Conservation (phyloP, 2,329 filamentous ascomycete genomes). For the Colletotrichum aenigma region DNA sequence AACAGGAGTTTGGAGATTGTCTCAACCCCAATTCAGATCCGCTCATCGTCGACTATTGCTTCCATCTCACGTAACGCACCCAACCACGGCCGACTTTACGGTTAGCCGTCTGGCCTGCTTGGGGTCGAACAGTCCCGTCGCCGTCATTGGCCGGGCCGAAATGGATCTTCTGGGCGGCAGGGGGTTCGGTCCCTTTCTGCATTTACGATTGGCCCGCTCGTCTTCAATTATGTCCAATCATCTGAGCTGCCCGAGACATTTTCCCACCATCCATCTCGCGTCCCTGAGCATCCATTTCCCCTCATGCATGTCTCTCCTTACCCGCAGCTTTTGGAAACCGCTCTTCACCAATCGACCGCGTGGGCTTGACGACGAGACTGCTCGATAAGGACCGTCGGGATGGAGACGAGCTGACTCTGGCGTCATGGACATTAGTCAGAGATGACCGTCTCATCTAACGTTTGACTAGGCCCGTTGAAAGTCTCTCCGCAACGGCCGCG, state of each 20-base stretch:
- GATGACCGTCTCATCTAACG: background rate
- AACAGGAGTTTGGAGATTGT: slow-evolving; percentile 1
- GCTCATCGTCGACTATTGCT: background rate
- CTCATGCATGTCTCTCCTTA: slow-evolving; percentile 36
- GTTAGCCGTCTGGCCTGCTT: background rate
- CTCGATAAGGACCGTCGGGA: background rate
- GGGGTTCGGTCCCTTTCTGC: slow-evolving; percentile 20
- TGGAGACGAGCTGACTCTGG: background rate
- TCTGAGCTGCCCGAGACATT: slow-evolving; percentile 9
- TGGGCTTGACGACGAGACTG: background rate
- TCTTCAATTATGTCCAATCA: slow-evolving; percentile 20
- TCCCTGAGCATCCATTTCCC: slow-evolving; percentile 7
- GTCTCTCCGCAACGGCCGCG: background rate
- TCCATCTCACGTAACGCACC: slow-evolving; percentile 1
- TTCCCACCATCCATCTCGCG: background rate
- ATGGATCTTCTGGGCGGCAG: slow-evolving; percentile 7
- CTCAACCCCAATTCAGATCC: background rate
- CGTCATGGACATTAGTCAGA: slow-evolving; percentile 1
- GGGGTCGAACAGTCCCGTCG: background rate
- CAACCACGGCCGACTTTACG: background rate
- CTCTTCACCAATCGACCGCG: slow-evolving; percentile 7
- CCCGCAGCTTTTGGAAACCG: slow-evolving; percentile 23
- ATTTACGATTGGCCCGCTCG: slow-evolving; percentile 20
- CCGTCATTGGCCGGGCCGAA: slow-evolving; percentile 1
- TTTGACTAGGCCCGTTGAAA: background rate